Conservation (phyloP, 2,329 filamentous ascomycete species). For the Scedosporium dehoogii region DNA sequence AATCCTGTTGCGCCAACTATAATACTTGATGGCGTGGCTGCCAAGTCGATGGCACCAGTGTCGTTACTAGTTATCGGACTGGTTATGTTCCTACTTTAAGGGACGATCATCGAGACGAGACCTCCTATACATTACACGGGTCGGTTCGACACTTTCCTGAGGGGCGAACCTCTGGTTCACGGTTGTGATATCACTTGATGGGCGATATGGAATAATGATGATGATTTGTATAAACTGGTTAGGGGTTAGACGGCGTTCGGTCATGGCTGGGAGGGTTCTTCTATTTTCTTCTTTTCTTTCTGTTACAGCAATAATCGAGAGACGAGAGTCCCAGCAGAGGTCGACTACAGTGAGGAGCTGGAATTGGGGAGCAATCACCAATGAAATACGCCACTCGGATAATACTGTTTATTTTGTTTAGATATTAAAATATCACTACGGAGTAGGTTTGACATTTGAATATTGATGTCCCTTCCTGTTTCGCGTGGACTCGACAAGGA, state of each 20-base stretch:
- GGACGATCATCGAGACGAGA: neutral
- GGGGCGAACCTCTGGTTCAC: too few species aligned
- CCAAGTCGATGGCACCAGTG: neutral
- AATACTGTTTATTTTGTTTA: too few species aligned
- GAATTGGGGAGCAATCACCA: too few species aligned
- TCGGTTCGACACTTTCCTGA: neutral
- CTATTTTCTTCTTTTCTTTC: too few species aligned
- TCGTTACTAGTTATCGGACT: neutral
- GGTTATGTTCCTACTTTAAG: neutral
- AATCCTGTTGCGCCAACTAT: constrained; percentile 3
- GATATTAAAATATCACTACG: too few species aligned
- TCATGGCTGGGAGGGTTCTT: neutral
- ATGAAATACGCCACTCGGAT: too few species aligned
- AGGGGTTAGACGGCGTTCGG: neutral
- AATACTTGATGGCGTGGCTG: neutral
- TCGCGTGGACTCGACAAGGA: neutral
- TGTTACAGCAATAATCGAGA: neutral
- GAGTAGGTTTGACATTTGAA: too few species aligned
- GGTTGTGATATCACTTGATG: too few species aligned
- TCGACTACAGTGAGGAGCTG: too few species aligned
- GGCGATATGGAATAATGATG: neutral
- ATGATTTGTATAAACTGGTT: neutral
- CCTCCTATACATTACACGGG: neutral
- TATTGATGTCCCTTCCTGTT: too few species aligned
- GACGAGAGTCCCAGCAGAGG: too few species aligned